A percentile compares a stretch with the other conserved stretches of the same genome.
Conservation (phyloP, 2,329 filamentous ascomycete genomes). For the Sclerotinia minor region DNA sequence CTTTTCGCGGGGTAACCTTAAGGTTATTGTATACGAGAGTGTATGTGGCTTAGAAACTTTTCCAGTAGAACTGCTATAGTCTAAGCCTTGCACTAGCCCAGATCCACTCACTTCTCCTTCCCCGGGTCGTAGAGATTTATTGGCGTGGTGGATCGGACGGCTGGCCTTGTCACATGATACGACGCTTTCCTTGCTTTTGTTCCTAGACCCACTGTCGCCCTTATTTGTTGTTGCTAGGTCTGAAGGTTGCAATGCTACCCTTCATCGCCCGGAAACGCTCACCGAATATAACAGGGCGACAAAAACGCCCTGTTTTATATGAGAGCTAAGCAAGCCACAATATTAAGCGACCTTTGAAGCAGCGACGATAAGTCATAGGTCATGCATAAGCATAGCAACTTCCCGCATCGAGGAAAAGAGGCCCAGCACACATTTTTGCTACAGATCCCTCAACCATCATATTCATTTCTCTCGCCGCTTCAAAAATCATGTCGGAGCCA, state of each 20-base stretch:
- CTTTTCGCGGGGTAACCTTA: too few species aligned
- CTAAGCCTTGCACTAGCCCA: too few species aligned
- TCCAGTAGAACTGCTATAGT: too few species aligned
- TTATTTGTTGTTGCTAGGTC: too few species aligned
- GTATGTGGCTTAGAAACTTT: too few species aligned
- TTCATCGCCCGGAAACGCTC: neutral
- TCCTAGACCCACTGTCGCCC: too few species aligned
- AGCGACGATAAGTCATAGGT: neutral
- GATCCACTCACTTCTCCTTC: too few species aligned
- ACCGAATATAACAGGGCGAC: neutral
- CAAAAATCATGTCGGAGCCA: constrained; percentile 1
- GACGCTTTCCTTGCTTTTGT: too few species aligned
- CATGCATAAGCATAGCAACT: neutral
- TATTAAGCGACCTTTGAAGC: neutral
- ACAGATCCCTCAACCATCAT: neutral
- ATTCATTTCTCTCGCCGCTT: constrained; percentile 17
- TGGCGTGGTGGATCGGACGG: neutral
- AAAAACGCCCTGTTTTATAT: neutral
- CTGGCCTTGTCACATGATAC: neutral
- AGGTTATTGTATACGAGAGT: too few species aligned
- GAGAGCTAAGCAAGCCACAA: neutral
- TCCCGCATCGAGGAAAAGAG: neutral
- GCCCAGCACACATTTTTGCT: neutral
- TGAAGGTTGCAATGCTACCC: too few species aligned
- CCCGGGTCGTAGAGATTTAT: neutral